Percentiles rank a stretch among this genome's conserved stretches.
These are phyloP conservation scores for Suillus sp. DNA, from an alignment of 768 basidiomycete genomes.

Conservation along the genomic window DNA sequence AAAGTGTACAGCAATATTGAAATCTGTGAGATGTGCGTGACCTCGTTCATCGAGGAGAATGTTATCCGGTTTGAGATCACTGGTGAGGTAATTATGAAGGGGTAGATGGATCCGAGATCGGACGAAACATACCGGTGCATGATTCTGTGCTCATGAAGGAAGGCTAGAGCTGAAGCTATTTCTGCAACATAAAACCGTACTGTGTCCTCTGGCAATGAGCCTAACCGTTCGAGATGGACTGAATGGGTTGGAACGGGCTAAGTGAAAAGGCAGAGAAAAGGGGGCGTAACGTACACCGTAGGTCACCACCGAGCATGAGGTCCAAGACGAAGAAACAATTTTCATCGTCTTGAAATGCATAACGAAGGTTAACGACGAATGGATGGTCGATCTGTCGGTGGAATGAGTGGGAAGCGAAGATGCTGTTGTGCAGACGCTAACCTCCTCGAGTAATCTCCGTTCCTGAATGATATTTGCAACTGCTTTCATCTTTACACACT, in stretches of 20 bases:
- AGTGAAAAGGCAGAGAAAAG: not conserved
- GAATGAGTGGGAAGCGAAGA: not conserved
- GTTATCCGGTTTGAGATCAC: slow-evolving; percentile 97
- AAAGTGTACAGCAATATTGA: slow-evolving; percentile 98
- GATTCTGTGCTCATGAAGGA: slow-evolving; percentile 89
- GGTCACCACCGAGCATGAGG: slow-evolving; percentile 94
- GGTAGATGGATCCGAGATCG: not conserved
- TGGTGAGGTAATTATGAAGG: slow-evolving; percentile 29
- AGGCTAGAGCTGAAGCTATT: slow-evolving; percentile 83
- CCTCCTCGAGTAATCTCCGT: slow-evolving; percentile 93
- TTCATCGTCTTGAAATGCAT: slow-evolving; percentile 97
- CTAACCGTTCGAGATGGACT: slow-evolving; percentile 91
- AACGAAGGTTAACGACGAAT: slow-evolving; percentile 91
- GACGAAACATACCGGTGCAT: slow-evolving; percentile 81
- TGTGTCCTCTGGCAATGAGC: slow-evolving; percentile 69
- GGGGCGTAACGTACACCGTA: slow-evolving; percentile 70
- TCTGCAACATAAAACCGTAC: slow-evolving; percentile 91
- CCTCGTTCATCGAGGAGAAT: slow-evolving; percentile 94
- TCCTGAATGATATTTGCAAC: slow-evolving; percentile 98
- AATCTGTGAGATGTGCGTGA: slow-evolving; percentile 96
- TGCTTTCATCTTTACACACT: slow-evolving; percentile 98
- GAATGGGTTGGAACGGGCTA: not conserved
- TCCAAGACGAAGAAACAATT: slow-evolving; percentile 99
- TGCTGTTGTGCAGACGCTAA: slow-evolving; percentile 30
- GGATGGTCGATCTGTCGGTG: slow-evolving; percentile 83